Base-by-base conservation (phyloP, 495 filamentous ascomycete genomes). In the Aspergillus wentii region DNA sequence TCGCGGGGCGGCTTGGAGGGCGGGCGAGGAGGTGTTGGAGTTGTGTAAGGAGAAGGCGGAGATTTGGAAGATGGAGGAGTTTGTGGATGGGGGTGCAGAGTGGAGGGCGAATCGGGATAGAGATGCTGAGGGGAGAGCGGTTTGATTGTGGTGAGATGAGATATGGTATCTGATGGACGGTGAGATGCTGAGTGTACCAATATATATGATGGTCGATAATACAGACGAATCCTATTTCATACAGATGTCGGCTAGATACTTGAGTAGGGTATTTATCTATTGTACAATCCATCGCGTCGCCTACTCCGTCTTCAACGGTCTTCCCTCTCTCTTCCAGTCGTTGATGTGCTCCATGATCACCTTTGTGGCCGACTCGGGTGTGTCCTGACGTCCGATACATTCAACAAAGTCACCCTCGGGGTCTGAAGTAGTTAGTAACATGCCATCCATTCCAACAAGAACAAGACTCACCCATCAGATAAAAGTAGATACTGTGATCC, bases 401-500 rank as follows among this genome's bases (percentile, higher is more conserved):
- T 98, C 92, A 17, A 98, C 90, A 58, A 98, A 98, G 62, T 97
- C 94, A 10, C 89, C 89, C 43, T 98, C 94, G 29, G 92, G 92
- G 64, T 96, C 89, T 84, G 52, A 29, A 20, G 30, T 4, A 25
- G 38, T 35, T 9, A 16, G 39, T 44, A 51, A 36, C 30, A 30
- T 28, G n/a, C 4, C 17, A 48, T 32, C 16, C 27, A 29, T 39
- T n/a, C 9, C 19, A 40, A 38, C 22, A 20, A 25, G 11, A 25
- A 25, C 22, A 5, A 29, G 26, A 29, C 4, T 23, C 32, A 17
- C 80, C 82, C 92, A 98, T 98, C 43, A 98, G 64, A 60, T 98
- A 98, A 56, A 98, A 98, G 71, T 98, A 98, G 46, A 98, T 97
- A 55, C 88, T 95, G 66, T 98, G 92, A 65, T 97, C 92, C 26